phyloP scores from a whole-genome alignment of 768 basidiomycete species.

The Kwoniella europaea region DNA sequence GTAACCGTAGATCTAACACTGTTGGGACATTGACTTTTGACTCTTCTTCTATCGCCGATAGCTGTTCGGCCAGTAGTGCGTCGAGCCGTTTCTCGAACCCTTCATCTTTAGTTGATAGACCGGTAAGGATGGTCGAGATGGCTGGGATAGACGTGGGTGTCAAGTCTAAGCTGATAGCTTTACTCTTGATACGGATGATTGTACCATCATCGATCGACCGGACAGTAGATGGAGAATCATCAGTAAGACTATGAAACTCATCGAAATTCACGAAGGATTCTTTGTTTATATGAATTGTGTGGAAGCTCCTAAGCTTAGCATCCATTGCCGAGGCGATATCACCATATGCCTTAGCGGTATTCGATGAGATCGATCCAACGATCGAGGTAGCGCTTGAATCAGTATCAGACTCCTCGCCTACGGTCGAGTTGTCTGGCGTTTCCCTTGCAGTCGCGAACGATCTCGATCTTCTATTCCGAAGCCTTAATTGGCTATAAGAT shows the following conservation, averaged over 20 bases:
- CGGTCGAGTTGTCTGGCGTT: conserved; percentile 10
- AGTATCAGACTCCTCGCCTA: conserved; percentile 22
- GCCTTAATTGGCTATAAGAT: background rate
- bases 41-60: conserved; percentile 8
- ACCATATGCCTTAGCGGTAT: background rate
- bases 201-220: conserved; percentile 10
- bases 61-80: conserved; percentile 27
- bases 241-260: background rate
- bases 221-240: background rate
- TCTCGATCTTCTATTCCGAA: conserved; percentile 14
- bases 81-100: conserved; percentile 24
- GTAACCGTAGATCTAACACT: conserved; percentile 17
- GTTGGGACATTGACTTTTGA: conserved; percentile 2
- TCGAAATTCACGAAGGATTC: background rate
- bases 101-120: conserved; percentile 9
- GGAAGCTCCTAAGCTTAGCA: conserved; percentile 4
- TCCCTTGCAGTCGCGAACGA: conserved; percentile 13
- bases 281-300: background rate
- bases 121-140: conserved; percentile 6
- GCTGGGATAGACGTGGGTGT: conserved; percentile 3
- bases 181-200: conserved; percentile 9
- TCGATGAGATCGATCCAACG: conserved; percentile 1
- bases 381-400: conserved; percentile 1
- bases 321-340: conserved; percentile 19
- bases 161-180: conserved; percentile 10